Percentiles rank a stretch among this genome's conserved stretches.
Conservation (phyloP, 2,329 filamentous ascomycete genomes). For the Ophiocordyceps sinensis region DNA sequence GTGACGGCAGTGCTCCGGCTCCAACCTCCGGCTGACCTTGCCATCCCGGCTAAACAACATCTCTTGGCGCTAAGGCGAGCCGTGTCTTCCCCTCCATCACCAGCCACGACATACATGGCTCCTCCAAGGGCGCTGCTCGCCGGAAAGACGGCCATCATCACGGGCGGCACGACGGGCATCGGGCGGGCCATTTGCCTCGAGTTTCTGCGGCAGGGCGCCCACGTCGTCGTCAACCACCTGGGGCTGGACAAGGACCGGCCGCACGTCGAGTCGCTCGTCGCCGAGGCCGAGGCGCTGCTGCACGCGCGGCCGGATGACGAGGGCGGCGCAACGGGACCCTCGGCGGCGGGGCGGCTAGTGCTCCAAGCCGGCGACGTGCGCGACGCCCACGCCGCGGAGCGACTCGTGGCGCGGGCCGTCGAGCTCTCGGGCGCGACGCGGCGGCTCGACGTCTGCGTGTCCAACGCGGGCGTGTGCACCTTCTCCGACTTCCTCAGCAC, state of each 20-base stretch:
- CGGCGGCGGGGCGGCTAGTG: conserved; percentile 41
- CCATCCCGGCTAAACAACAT: no score
- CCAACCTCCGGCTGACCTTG: no score
- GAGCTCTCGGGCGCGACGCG: conserved; percentile 35
- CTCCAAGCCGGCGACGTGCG: conserved; percentile 66
- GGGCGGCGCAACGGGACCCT: background rate
- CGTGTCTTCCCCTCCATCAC: background rate
- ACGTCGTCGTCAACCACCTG: conserved; percentile 70
- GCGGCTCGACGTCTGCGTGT: conserved; percentile 64
- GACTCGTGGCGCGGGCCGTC: conserved; percentile 54
- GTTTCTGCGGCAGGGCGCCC: conserved; percentile 63
- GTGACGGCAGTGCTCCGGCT: no score
- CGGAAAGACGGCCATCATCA: conserved; percentile 73
- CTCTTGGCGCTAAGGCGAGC: no score
- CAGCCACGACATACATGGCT: background rate
- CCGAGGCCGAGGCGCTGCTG: conserved; percentile 33
- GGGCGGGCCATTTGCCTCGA: conserved; percentile 72
- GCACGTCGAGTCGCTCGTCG: conserved; percentile 38
- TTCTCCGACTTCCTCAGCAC: conserved; percentile 79
- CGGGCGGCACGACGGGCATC: conserved; percentile 75
- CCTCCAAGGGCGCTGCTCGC: conserved; percentile 37
- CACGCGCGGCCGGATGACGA: background rate
- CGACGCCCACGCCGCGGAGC: conserved; percentile 53
- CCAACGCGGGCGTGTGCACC: conserved; percentile 77
- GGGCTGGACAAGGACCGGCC: conserved; percentile 36